phyloP scores from a whole-genome alignment of 495 filamentous ascomycete genomes.

The Lindgomyces ingoldianus region DNA sequence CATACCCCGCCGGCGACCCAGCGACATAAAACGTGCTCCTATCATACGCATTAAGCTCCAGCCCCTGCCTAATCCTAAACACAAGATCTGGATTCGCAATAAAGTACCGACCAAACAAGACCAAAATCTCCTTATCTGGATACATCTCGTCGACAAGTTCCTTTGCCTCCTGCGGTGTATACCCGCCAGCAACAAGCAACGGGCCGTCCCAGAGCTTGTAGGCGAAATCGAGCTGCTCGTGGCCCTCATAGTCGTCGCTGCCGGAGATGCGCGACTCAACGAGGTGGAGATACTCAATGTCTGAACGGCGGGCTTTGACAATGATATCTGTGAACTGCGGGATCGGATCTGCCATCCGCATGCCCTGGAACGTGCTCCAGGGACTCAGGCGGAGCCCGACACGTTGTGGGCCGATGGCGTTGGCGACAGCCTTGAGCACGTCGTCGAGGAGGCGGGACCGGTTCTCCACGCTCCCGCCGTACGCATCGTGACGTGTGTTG shows the following conservation, averaged over 20 bases:
- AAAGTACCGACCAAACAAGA: conserved; percentile 63
- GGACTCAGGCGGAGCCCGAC: conserved; percentile 65
- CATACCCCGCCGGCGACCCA: conserved; percentile 58
- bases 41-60: conserved; percentile 59
- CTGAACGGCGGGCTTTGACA: conserved; percentile 51
- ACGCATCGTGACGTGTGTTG: conserved; percentile 65
- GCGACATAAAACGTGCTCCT: conserved; percentile 60
- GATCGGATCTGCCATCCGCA: conserved; percentile 58
- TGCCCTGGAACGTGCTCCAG: conserved; percentile 62
- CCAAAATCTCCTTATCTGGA: conserved; percentile 50
- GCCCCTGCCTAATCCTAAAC: conserved; percentile 59
- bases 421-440: conserved; percentile 60
- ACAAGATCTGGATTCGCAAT: conserved; percentile 72
- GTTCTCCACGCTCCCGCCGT: conserved; percentile 70
- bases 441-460: conserved; percentile 64
- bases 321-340: conserved; percentile 63
- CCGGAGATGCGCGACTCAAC: conserved; percentile 56
- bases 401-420: conserved; percentile 62
- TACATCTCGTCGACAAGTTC: conserved; percentile 57
- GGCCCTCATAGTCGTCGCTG: conserved; percentile 46
- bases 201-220: conserved; percentile 53
- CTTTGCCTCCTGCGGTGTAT: conserved; percentile 49
- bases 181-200: conserved; percentile 64
- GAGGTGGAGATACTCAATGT: conserved; percentile 65
- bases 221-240: conserved; percentile 56